Evolutionary conservation across 2,329 filamentous ascomycete species (phyloP), one percentile per base, ranked within the genome.

Genomic region (Amauroascus niger): DNA sequence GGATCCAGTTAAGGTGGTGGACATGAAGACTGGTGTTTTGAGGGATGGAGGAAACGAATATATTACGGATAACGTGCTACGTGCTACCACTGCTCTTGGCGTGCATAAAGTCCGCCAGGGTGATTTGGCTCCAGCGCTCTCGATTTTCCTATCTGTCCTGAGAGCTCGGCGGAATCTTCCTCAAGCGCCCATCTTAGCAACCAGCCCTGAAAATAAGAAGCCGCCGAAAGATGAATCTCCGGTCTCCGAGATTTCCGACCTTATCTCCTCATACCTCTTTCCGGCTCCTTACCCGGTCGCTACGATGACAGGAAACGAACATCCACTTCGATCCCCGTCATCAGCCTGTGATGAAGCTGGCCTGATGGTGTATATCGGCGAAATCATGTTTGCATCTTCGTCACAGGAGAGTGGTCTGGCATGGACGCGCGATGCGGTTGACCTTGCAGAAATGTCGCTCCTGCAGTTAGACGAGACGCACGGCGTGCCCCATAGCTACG

Each of bases 391-490:
- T 68, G 80, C 87, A 0, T 79, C 79, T 3, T 77, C 79, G n/a
- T 71, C 74, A 16, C 73, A 68, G 16, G 82, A 87, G 47, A 83
- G 86, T 57, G 91, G 89, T 0, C 75, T 96, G 1, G 82, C 83
- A 5, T 97, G 91, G 91, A 95, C 91, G 0, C 81, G 88, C 53
- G 88, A 95, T 58, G 89, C 86, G 24, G 88, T 95, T 30, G 85
- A 90, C 60, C 73, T 86, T 1, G 86, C 89, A 2, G 89, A 90
- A 69, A 77, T 83, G 57, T 82, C 82, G 62, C 69, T 70, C 7
- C 62, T 64, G 50, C 60, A 72, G 58, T 56, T 70, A 59, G 53
- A 62, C 52, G 59, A 64, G 58, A 55, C 62, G 52, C 60, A 67
- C 3, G 61, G 65, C 49, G 52, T 53, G 14, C 46, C 14, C 13